phyloP scores from a whole-genome alignment of 352 stramenopile species.

The Phytophthora uliginosa region DNA sequence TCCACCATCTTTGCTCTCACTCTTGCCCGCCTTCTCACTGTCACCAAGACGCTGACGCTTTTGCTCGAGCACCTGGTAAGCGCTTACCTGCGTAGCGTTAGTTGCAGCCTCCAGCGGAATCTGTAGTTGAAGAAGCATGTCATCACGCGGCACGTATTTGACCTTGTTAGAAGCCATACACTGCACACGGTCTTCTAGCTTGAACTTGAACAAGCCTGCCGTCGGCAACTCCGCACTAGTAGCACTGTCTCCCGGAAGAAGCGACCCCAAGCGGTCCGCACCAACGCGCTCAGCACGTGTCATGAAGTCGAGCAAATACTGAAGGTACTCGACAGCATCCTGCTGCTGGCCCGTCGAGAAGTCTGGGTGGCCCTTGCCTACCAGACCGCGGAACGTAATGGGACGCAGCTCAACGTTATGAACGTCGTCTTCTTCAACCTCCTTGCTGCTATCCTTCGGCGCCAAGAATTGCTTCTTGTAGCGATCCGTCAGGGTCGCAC shows the following conservation, averaged over 20 bases:
- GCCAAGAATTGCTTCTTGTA: conserved; percentile 79
- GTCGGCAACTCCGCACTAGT: conserved; percentile 64
- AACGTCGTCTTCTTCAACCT: conserved; percentile 53
- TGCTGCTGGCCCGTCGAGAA: conserved; percentile 98
- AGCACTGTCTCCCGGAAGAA: conserved; percentile 47
- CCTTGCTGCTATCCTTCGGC: conserved; percentile 25
- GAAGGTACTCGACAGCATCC: conserved; percentile 98
- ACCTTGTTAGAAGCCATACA: conserved; percentile 84
- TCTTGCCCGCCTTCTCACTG: conserved; percentile 40
- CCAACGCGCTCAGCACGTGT: conserved; percentile 83
- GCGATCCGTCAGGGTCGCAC: conserved; percentile 87
- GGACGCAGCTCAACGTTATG: conserved; percentile 58
- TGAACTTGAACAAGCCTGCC: conserved; percentile 95
- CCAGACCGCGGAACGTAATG: conserved; percentile 95
- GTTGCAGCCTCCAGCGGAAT: conserved; percentile 90
- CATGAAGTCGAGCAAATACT: conserved; percentile 96
- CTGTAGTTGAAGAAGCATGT: conserved; percentile 86
- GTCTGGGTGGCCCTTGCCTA: conserved; percentile 96
- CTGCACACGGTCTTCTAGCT: conserved; percentile 86
- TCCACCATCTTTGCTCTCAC: conserved; percentile 42
- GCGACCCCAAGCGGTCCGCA: conserved; percentile 53
- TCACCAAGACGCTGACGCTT: conserved; percentile 91
- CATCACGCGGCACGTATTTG: conserved; percentile 88
- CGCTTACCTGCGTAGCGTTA: conserved; percentile 88
- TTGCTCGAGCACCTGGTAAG: conserved; percentile 88